phyloP scores from a whole-genome alignment of 108 stramenopile genomes.

The Cylindrotheca closterium region DNA sequence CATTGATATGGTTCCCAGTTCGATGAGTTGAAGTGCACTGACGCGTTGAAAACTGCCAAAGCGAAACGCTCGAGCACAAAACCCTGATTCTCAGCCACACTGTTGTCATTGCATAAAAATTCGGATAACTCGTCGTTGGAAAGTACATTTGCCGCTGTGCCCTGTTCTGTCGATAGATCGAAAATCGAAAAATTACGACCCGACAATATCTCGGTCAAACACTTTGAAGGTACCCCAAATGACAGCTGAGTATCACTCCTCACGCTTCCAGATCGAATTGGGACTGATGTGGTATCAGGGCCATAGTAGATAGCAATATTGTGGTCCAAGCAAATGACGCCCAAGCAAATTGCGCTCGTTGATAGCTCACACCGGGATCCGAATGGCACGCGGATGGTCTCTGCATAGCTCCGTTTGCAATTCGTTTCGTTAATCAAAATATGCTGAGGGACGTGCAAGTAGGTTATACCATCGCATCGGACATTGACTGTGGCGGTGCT shows the following conservation, averaged over 20 bases:
- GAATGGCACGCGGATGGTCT: background rate
- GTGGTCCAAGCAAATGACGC: background rate
- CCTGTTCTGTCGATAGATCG: background rate
- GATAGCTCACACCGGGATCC: background rate
- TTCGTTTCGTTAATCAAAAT: background rate
- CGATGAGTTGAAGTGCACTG: background rate
- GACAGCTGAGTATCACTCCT: background rate
- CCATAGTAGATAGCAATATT: background rate
- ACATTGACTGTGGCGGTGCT: background rate
- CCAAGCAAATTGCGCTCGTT: background rate
- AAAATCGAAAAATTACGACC: background rate
- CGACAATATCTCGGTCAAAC: background rate
- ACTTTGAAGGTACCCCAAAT: background rate
- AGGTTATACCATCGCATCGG: background rate
- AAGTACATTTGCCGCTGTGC: background rate
- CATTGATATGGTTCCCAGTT: background rate
- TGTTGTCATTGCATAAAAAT: background rate
- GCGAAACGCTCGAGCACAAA: background rate
- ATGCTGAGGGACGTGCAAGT: background rate
- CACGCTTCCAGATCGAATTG: background rate
- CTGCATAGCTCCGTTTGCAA: background rate
- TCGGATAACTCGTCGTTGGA: background rate
- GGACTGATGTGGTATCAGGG: background rate
- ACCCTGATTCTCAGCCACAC: background rate
- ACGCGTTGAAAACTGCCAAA: background rate